Base-by-base conservation (phyloP, 176 grass and related monocot genomes). In the Paspalum notatum region DNA sequence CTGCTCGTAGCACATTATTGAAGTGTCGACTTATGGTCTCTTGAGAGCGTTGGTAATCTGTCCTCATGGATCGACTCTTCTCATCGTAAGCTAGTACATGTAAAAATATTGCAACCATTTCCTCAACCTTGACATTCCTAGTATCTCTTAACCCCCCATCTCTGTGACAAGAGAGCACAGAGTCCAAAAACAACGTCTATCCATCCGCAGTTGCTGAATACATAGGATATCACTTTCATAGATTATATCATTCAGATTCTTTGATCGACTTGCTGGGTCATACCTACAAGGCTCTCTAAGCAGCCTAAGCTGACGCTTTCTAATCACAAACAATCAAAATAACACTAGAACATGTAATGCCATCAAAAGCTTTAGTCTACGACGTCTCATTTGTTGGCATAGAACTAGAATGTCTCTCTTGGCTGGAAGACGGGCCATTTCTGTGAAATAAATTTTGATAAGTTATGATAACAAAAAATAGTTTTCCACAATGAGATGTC, bases 71-170 rank as follows among this genome's bases (percentile, higher is more conserved):
- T 24, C 47, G 20, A 20, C 38, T 22, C 21, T 66, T 79, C 32
- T 66, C 20, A 11, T 54, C 76, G 22, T 66, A 49, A 10, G 18
- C 76, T 53, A 79, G 48, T 42, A 43, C 66, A 48, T 79, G 76
- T n/a, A 78, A 12, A 12, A 78, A 78, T 47, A 66, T 52, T 1
- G 47, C 61, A 6, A 66, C 46, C 26, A 66, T 78, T 24, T 78
- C 61, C 5, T 51, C 26, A 12, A 66, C 46, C 7, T 12, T 78
- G 25, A 78, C 64, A 50, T 66, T 65, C 18, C 60, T 65, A 40
- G 18, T 66, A 21, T 79, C 48, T 8, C 8, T 39, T 41, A 66
- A 3, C n/a, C n/a, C 15, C 76, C 62, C n/a, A 79, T 12, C 7
- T 79, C 77, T 67, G 12, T 54, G 8, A 79, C 32, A 13, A 79